A percentile compares a stretch with the other conserved stretches of the same genome.
These are phyloP conservation scores for Backusella mclennaniae DNA, from an alignment of 192 early-diverging fungal genomes.

Conservation along the genomic window DNA sequence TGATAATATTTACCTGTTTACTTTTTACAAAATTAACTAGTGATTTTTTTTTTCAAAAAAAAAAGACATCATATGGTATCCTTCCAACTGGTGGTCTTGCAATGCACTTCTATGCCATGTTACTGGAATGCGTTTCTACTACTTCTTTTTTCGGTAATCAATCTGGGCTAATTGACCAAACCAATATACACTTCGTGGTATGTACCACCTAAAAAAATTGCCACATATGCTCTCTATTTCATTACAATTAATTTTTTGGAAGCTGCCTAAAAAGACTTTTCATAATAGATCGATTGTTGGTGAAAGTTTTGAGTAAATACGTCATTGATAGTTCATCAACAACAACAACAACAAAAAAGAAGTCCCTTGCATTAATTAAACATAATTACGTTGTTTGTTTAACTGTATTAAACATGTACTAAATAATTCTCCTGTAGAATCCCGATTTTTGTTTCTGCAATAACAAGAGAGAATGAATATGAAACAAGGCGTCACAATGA, in stretches of 20 bases:
- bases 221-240: no score
- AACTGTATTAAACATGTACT: not conserved
- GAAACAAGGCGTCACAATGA: slow-evolving; percentile 3
- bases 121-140: no score
- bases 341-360: not conserved
- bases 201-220: no score
- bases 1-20: no score
- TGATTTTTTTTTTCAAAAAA: no score
- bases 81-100: no score
- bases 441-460: not conserved
- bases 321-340: not conserved
- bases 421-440: not conserved
- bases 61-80: no score
- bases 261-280: not conserved
- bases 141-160: no score
- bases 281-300: not conserved
- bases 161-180: no score
- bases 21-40: no score
- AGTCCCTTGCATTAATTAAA: not conserved
- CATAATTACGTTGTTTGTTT: not conserved
- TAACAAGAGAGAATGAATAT: not conserved
- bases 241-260: not conserved
- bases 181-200: no score
- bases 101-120: no score
- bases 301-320: not conserved